phyloP scores from a whole-genome alignment of 495 filamentous ascomycete species.

The Penicillium macrosclerotiorum region DNA sequence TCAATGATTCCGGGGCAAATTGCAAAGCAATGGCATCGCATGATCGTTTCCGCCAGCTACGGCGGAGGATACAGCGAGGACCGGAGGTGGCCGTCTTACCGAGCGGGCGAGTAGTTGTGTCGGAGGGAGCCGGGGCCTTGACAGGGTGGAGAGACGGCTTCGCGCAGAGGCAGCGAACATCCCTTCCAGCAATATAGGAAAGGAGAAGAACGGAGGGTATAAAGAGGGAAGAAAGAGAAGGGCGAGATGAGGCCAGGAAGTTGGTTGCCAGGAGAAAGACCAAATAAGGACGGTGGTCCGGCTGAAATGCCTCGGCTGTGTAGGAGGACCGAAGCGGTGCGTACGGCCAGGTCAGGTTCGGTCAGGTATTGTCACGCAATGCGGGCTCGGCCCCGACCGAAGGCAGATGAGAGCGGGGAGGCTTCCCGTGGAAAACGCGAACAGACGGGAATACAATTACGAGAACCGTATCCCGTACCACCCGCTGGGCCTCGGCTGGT shows the following conservation, averaged over 20 bases:
- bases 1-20: background rate
- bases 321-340: conserved; percentile 2
- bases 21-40: background rate
- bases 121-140: conserved; percentile 41
- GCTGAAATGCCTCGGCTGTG: conserved; percentile 17
- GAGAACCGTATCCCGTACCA: background rate
- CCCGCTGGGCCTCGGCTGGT: conserved; percentile 23
- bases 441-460: conserved; percentile 13
- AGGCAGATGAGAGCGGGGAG: background rate
- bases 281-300: conserved; percentile 6
- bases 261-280: background rate
- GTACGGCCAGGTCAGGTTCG: conserved; percentile 1
- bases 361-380: conserved; percentile 8
- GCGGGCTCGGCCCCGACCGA: conserved; percentile 15
- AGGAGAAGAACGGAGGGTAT: conserved; percentile 5
- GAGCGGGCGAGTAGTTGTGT: conserved; percentile 41
- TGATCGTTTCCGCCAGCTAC: background rate
- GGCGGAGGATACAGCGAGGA: background rate
- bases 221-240: conserved; percentile 8
- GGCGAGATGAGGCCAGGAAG: conserved; percentile 4
- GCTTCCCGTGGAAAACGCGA: conserved; percentile 11
- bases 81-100: conserved; percentile 27
- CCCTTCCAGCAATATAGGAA: conserved; percentile 28
- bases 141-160: conserved; percentile 45
- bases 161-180: conserved; percentile 50